Evolutionary conservation across 2,329 filamentous ascomycete species (phyloP).

Genomic region (Ophiocordyceps sinensis): DNA sequence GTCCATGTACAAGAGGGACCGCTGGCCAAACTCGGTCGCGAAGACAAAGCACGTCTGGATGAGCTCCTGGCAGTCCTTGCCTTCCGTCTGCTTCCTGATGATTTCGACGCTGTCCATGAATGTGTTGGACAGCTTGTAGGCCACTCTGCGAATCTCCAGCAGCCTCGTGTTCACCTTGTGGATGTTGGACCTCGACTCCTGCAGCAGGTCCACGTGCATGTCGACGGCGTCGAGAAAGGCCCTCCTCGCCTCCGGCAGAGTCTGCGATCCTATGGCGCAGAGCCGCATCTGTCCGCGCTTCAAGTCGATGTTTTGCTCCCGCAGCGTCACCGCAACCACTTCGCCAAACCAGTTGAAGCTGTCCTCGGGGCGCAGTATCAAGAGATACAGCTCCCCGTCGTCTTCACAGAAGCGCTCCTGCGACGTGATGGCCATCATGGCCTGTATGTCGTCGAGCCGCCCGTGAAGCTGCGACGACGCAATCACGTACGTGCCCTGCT

Average conservation of each 20-base stretch:
- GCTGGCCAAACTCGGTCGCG: conserved; percentile 95
- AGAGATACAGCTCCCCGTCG: conserved; percentile 57
- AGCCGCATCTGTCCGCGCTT: conserved; percentile 76
- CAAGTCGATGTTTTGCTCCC: conserved; percentile 70
- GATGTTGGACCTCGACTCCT: conserved; percentile 86
- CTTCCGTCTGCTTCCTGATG: conserved; percentile 71
- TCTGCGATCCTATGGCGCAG: conserved; percentile 75
- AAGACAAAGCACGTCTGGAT: conserved; percentile 98
- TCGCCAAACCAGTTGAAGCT: conserved; percentile 70
- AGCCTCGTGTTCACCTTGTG: conserved; percentile 82
- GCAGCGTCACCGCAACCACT: conserved; percentile 54
- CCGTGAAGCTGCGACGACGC: conserved; percentile 68
- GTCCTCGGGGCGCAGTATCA: conserved; percentile 73
- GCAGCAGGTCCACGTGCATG: conserved; percentile 73
- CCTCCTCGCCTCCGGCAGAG: conserved; percentile 62
- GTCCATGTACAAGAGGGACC: conserved; percentile 90
- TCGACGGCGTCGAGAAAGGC: conserved; percentile 67
- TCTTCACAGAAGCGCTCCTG: conserved; percentile 51
- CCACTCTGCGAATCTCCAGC: conserved; percentile 88
- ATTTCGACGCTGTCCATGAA: conserved; percentile 98
- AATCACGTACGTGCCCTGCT: conserved; percentile 67
- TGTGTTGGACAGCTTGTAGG: conserved; percentile 90
- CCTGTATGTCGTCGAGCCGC: conserved; percentile 68
- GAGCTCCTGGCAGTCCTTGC: conserved; percentile 81
- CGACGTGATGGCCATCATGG: conserved; percentile 60